Base-by-base conservation (phyloP, 2,329 filamentous ascomycete genomes). In the Exserohilum rostratum region DNA sequence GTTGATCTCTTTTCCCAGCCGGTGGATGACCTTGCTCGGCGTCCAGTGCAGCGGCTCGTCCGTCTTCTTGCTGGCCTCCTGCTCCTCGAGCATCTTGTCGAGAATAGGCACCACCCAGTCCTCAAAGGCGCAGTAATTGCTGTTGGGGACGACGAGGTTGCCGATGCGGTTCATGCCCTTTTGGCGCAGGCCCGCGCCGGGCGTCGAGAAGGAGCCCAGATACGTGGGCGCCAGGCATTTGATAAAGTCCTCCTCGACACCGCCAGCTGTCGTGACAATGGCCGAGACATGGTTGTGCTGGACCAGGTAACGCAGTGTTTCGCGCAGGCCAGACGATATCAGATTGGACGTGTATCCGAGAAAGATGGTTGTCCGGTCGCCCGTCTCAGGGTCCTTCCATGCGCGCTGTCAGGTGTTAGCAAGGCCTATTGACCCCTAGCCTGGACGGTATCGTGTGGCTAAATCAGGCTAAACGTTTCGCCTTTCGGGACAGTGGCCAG, bases 301-400 rank as follows among this genome's bases (percentile, higher is more conserved):
- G 39, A 96, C 93, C 0, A 99, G 85, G 79, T 92, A 99, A 52
- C 95, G 90, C 62, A 99, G 81, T 31, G 93, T 93, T 63, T 96
- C 93, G 49, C 95, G 87, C 27, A 99, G 85, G 7, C 95, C 95
- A 3, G 93, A 99, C 0, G 95, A 98, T 69, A 99, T 97, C 66
- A 99, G 83, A 74, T 99, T 99, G 46, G 91, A 96, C 9, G 95
- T 99, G 79, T 97, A 99, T 53, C 95, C 95, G 7, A 99, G 85
- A 77, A 99, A 98, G 66, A 99, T 93, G 56, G 95, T 98, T 15
- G 95, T 95, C 68, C 85, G 85, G 22, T 89, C 86, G 12, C 85
- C 86, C 1, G 90, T 90, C 69, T 93, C 90, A 0, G 90, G 86
- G 72, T 96, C 90, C 58, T 83, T 83, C 88, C 91, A 98, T 53